These are phyloP conservation scores for Ustilago sp. DNA, from an alignment of 1,284 basidiomycete species.

Conservation along the genomic window DNA sequence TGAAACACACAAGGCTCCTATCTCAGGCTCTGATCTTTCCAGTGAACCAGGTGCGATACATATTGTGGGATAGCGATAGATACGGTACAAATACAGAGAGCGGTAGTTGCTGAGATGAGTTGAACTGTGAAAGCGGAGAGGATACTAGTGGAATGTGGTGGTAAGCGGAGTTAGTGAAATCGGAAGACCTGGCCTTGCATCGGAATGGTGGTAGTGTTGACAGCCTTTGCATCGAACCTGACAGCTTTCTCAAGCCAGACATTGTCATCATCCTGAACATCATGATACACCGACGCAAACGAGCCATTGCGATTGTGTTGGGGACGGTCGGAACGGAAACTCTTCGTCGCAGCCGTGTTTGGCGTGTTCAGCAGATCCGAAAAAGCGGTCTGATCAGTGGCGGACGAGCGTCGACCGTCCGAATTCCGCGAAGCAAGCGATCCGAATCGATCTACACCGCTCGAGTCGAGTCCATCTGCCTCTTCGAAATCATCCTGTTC, in stretches of 20 bases:
- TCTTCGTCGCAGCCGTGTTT: background rate
- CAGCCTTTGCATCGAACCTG: background rate
- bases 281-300: slow-evolving; percentile 32
- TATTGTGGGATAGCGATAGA: slow-evolving; percentile 7
- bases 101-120: background rate
- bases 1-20: background rate
- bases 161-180: background rate
- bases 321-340: slow-evolving; percentile 1
- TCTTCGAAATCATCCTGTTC: slow-evolving; percentile 22
- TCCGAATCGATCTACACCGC: slow-evolving; percentile 6
- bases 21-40: background rate
- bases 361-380: slow-evolving; percentile 19
- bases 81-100: slow-evolving; percentile 23
- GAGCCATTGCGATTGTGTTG: slow-evolving; percentile 28
- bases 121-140: background rate
- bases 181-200: slow-evolving; percentile 9
- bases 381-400: slow-evolving; percentile 25
- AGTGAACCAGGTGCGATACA: slow-evolving; percentile 5
- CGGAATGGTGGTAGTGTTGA: slow-evolving; percentile 7
- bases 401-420: slow-evolving; percentile 25
- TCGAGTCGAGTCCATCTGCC: slow-evolving; percentile 1
- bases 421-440: slow-evolving; percentile 18
- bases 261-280: slow-evolving; percentile 16
- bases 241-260: slow-evolving; percentile 7
- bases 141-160: background rate